Percentiles rank a stretch among this genome's conserved stretches.
Evolutionary conservation across 257 asterid genomes (phyloP).

Genomic region (Nicotiana tomentosiformis): DNA sequence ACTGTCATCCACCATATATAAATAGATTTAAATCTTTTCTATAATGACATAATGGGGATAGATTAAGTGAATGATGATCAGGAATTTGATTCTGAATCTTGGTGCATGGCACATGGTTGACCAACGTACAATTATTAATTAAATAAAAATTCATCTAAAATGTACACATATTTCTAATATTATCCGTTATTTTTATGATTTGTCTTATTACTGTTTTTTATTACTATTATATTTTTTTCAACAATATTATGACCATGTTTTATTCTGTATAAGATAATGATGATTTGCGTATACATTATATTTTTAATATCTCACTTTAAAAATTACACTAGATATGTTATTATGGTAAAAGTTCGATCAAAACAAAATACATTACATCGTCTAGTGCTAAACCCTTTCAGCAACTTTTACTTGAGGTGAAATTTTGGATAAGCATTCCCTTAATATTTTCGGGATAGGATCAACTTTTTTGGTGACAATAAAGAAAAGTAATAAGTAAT

Average conservation of each 20-base stretch:
- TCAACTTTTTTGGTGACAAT: background rate
- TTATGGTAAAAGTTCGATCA: too few relatives aligned
- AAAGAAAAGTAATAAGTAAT: background rate
- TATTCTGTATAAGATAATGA: too few relatives aligned
- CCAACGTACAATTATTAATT: background rate
- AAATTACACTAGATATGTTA: too few relatives aligned
- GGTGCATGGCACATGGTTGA: conserved; percentile 3
- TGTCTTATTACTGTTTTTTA: too few relatives aligned
- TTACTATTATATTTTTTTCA: too few relatives aligned
- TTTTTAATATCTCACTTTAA: accelerated
- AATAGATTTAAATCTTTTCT: background rate
- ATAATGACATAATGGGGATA: background rate
- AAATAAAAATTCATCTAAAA: background rate
- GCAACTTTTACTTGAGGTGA: background rate
- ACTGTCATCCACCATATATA: background rate
- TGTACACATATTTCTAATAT: too few relatives aligned
- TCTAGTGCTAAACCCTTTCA: background rate
- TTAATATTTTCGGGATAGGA: background rate
- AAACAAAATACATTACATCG: background rate
- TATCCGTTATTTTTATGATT: too few relatives aligned
- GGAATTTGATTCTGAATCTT: background rate
- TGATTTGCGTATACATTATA: too few relatives aligned
- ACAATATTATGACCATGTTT: too few relatives aligned
- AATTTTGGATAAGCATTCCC: background rate
- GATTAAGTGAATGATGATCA: background rate